Percentiles rank a stretch among this genome's conserved stretches.
phyloP scores from a whole-genome alignment of 371 early-diverging fungal genomes.

The Mortierella sp. region DNA sequence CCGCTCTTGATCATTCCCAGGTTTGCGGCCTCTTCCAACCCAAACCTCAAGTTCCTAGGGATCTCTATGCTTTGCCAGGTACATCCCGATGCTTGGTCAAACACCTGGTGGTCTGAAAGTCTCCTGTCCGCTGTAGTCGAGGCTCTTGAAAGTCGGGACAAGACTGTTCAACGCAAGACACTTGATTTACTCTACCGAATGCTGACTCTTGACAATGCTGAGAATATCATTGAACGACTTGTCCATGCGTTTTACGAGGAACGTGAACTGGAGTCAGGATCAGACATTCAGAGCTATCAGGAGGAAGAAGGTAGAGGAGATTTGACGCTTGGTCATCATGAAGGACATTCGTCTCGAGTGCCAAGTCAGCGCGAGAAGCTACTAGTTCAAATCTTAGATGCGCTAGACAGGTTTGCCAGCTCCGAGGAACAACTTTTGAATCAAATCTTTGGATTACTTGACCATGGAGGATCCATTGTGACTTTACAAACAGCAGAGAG shows the following conservation, averaged over 20 bases:
- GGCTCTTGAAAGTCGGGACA: constrained; percentile 39
- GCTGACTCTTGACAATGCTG: constrained; percentile 43
- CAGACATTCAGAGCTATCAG: neutral
- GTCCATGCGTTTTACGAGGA: constrained; percentile 41
- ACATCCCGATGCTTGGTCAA: constrained; percentile 43
- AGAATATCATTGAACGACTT: constrained; percentile 47
- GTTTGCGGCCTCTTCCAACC: constrained; percentile 45
- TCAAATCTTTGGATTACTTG: constrained; percentile 32
- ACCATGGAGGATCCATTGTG: constrained; percentile 15
- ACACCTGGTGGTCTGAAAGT: constrained; percentile 48
- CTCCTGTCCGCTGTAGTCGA: constrained; percentile 39
- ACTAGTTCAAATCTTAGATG: constrained; percentile 42
- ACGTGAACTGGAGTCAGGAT: constrained; percentile 5
- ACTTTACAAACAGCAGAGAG: constrained; percentile 33
- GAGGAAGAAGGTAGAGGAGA: neutral
- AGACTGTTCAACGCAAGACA: constrained; percentile 26
- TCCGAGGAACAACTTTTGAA: constrained; percentile 45
- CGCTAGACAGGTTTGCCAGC: constrained; percentile 36
- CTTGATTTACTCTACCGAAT: constrained; percentile 43
- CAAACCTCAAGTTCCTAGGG: constrained; percentile 48
- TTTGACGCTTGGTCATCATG: neutral
- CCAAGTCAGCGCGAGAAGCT: constrained; percentile 37
- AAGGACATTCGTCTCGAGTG: neutral
- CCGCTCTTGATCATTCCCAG: constrained; percentile 40
- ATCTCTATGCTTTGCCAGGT: constrained; percentile 52